Conservation (phyloP, 352 stramenopile species). For the Globisporangium okanoganense region DNA sequence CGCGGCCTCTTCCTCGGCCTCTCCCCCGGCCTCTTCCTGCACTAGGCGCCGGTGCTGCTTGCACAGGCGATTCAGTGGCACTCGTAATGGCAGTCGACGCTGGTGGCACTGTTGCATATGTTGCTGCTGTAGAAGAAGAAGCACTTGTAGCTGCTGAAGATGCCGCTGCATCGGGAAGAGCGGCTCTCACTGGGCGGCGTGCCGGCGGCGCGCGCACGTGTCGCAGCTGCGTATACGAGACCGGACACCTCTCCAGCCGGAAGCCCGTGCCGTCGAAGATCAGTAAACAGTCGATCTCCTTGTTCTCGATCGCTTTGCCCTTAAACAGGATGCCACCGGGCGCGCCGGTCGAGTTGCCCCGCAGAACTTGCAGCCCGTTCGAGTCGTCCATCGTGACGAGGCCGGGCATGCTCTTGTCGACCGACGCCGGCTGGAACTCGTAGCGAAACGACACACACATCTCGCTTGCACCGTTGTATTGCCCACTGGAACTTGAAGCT, state of each 20-base stretch:
- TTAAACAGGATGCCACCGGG: slow-evolving; percentile 72
- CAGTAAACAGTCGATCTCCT: slow-evolving; percentile 78
- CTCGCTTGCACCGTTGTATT: slow-evolving; percentile 15
- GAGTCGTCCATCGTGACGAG: slow-evolving; percentile 68
- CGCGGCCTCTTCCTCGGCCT: not conserved
- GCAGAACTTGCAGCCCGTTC: slow-evolving; percentile 55
- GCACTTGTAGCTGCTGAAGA: not conserved
- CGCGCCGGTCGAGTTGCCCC: slow-evolving; percentile 47
- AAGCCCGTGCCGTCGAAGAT: slow-evolving; percentile 75
- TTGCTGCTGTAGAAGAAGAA: not conserved
- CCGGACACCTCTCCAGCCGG: slow-evolving; percentile 61
- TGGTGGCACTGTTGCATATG: not conserved
- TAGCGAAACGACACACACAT: slow-evolving; percentile 70
- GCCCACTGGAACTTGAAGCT: not conserved
- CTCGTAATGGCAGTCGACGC: not conserved
- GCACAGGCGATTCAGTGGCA: not conserved
- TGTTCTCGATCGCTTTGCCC: slow-evolving; percentile 71
- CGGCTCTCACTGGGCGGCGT: slow-evolving; percentile 9
- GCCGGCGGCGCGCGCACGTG: slow-evolving; percentile 47
- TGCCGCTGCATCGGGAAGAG: not conserved
- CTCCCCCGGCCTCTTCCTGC: slow-evolving; percentile 4
- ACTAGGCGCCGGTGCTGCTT: not conserved
- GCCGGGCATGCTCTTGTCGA: slow-evolving; percentile 58
- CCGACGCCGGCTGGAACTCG: slow-evolving; percentile 80
- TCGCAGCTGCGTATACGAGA: slow-evolving; percentile 69